phyloP scores from a whole-genome alignment of 2,329 filamentous ascomycete species.

The Neonectria punicea region DNA sequence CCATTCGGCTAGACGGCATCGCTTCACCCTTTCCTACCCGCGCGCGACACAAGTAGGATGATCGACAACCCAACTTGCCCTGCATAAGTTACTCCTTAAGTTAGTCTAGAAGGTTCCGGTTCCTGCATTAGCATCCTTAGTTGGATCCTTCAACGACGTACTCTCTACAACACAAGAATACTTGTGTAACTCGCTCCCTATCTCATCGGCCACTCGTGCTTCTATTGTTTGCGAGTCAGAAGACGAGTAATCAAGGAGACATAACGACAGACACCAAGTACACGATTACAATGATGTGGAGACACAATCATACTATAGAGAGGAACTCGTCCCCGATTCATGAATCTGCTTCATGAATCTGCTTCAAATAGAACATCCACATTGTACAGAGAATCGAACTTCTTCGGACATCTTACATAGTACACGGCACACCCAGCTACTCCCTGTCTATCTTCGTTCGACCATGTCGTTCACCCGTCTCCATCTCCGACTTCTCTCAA shows the following conservation, averaged over 20 bases:
- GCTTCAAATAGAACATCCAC: slow-evolving; percentile 9
- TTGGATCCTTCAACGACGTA: not conserved
- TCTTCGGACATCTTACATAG: slow-evolving; percentile 18
- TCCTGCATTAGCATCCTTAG: slow-evolving; percentile 9
- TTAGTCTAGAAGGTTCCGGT: not conserved
- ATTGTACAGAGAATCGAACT: slow-evolving; percentile 5
- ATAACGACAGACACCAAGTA: not conserved
- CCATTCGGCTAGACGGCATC: slow-evolving; percentile 11
- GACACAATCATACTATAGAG: not conserved
- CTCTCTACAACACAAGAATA: not conserved
- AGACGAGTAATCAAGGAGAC: not conserved
- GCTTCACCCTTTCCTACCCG: not conserved
- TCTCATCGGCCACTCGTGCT: slow-evolving; percentile 4
- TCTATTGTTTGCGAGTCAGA: not conserved
- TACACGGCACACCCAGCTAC: slow-evolving; percentile 1
- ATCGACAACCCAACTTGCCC: not conserved
- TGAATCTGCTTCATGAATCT: slow-evolving; percentile 7
- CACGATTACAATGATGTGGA: slow-evolving; percentile 4
- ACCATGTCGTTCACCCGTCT: not conserved
- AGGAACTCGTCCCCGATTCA: not conserved
- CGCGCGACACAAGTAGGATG: not conserved
- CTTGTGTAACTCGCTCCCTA: not conserved
- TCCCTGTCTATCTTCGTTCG: not conserved
- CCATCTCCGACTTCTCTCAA: not conserved
- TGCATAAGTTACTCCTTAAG: not conserved